phyloP scores from a whole-genome alignment of 129 eudicot genomes.

The Ambrosia trifida region DNA sequence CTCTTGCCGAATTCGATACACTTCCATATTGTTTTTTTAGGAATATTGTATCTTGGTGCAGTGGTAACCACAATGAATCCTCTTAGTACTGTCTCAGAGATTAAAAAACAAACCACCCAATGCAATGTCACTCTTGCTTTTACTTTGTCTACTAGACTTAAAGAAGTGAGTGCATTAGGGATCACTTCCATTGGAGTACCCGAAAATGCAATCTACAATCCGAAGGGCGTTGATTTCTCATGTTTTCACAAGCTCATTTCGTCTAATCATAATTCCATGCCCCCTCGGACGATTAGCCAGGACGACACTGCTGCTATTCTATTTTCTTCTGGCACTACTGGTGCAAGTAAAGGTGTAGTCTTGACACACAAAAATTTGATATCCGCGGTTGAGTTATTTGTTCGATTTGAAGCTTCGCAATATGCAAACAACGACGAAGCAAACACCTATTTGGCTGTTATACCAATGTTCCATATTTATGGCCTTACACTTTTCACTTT shows the following conservation, averaged over 20 bases:
- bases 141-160: constrained; percentile 30
- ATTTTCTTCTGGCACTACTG: constrained; percentile 84
- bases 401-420: constrained; percentile 66
- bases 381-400: constrained; percentile 57
- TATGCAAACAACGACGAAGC: constrained; percentile 33
- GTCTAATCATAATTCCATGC: constrained; percentile 33
- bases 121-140: constrained; percentile 41
- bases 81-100: constrained; percentile 49
- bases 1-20: constrained; percentile 59
- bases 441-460: constrained; percentile 59
- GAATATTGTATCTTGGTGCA: constrained; percentile 58
- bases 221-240: not conserved
- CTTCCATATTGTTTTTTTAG: constrained; percentile 57
- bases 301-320: constrained; percentile 72
- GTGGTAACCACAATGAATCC: constrained; percentile 74
- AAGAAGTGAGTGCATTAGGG: constrained; percentile 36
- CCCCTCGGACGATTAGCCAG: constrained; percentile 47
- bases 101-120: constrained; percentile 48
- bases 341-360: constrained; percentile 66
- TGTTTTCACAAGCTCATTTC: constrained; percentile 37
- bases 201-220: constrained; percentile 22
- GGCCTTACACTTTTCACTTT: constrained; percentile 62
- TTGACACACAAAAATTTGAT: constrained; percentile 70
- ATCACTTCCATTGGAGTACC: constrained; percentile 48
- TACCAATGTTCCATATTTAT: constrained; percentile 84